Evolutionary conservation across 2,329 filamentous ascomycete genomes (phyloP), one percentile per base, ranked within the genome.

Genomic region (Fusarium fracticaudum): DNA sequence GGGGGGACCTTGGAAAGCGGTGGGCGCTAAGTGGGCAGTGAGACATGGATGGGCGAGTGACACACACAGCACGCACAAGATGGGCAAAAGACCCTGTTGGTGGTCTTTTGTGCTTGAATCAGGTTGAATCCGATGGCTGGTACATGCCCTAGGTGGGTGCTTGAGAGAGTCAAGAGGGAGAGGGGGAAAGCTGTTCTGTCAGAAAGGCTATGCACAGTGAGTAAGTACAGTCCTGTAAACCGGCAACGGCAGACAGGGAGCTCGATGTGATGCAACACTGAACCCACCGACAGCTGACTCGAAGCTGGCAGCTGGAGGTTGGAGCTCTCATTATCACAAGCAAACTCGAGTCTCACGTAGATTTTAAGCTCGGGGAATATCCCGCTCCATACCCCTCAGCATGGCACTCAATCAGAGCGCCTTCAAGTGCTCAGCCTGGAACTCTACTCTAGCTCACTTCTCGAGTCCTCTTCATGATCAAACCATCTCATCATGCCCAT

Each of bases 21-120:
- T 77, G 70, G 76, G 61, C 76, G 70, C 76, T 78, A 78, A 76
- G 75, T 74, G 71, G 70, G 43, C 59, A 74, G 74, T 76, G 72
- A 77, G 76, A 77, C 76, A 76, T 75, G 73, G 76, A 70, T 77
- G 71, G 64, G 69, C 72, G 67, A 77, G 67, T 73, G 73, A 70
- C 69, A 73, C 72, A 72, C 67, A 62, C 45, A 63, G 17, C 59
- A 63, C 47, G 60, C 72, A 72, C 69, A 71, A 57, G 67, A 74
- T 62, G 71, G 64, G 57, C 45, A 48, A 67, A 60, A 74, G 71
- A 74, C 67, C 71, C 71, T 72, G 67, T 48, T 58, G 51, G 54
- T 54, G 50, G 50, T 54, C 45, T 38, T 60, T 71, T 51, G 29
- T 45, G 48, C 58, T 63, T 64, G 50, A 53, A 29, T 69, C 44